Percentiles rank a stretch among this genome's conserved stretches.
Evolutionary conservation across 2,329 filamentous ascomycete genomes (phyloP).

Genomic region (Colletotrichum cereale): DNA sequence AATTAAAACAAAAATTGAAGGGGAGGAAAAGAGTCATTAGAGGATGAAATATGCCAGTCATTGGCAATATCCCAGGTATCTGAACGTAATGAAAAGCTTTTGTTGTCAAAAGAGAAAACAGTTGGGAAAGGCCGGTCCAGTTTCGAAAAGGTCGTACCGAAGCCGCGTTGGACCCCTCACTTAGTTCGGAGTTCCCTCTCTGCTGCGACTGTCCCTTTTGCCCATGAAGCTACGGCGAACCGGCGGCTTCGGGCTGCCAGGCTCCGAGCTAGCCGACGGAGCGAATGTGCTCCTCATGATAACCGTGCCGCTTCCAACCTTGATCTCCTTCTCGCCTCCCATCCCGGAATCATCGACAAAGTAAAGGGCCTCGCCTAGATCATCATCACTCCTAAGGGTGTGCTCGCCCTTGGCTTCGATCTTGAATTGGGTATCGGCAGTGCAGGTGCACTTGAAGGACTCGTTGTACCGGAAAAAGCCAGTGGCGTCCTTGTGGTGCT

Average conservation of each 20-base stretch:
- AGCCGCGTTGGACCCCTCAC: not conserved
- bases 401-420: constrained; percentile 87
- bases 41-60: constrained; percentile 17
- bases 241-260: constrained; percentile 61
- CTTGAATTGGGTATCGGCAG: constrained; percentile 88
- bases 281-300: constrained; percentile 80
- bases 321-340: constrained; percentile 78
- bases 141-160: not conserved
- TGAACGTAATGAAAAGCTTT: constrained; percentile 31
- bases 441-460: constrained; percentile 81
- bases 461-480: constrained; percentile 81
- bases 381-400: constrained; percentile 85
- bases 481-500: constrained; percentile 81
- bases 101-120: constrained; percentile 16
- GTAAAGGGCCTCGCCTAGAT: constrained; percentile 88
- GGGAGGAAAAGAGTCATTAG: not conserved
- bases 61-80: constrained; percentile 31
- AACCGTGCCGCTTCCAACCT: constrained; percentile 79
- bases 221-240: constrained; percentile 67
- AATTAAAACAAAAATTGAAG: not conserved
- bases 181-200: constrained; percentile 52
- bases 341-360: constrained; percentile 86
- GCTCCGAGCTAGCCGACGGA: constrained; percentile 54
- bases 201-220: constrained; percentile 67
- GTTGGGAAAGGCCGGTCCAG: not conserved